Percentiles rank a stretch among this genome's conserved stretches.
These are phyloP conservation scores for Colletotrichum scovillei DNA, from an alignment of 2,329 filamentous ascomycete genomes.

Conservation along the genomic window DNA sequence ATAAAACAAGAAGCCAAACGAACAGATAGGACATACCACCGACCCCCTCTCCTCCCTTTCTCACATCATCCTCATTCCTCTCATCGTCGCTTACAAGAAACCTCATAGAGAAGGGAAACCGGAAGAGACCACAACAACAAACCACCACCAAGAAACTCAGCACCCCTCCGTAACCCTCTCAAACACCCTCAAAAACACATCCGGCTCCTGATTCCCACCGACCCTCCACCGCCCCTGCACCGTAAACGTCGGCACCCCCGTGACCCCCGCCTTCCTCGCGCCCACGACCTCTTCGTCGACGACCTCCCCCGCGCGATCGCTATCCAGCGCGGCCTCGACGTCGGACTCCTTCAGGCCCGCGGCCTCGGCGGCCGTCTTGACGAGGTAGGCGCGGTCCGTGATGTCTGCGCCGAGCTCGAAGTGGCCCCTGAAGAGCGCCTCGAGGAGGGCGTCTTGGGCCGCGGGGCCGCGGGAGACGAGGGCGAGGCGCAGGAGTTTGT, in stretches of 20 bases:
- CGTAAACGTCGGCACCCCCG: conserved; percentile 79
- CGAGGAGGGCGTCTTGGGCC: conserved; percentile 53
- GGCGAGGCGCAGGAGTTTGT: conserved; percentile 59
- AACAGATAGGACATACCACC: neutral
- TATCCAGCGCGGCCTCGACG: conserved; percentile 40
- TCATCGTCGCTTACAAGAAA: neutral
- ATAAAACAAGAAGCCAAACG: neutral
- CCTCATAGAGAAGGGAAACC: no score
- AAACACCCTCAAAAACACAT: conserved; percentile 75
- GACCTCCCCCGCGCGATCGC: conserved; percentile 39
- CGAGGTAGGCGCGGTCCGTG: conserved; percentile 52
- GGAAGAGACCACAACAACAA: no score
- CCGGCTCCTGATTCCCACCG: conserved; percentile 76
- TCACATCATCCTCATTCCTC: neutral
- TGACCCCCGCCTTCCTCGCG: conserved; percentile 54
- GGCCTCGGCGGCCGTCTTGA: conserved; percentile 44
- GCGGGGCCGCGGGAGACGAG: conserved; percentile 39
- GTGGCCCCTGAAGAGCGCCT: conserved; percentile 53
- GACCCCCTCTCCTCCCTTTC: neutral
- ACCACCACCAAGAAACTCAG: neutral
- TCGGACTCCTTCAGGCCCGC: conserved; percentile 44
- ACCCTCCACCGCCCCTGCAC: conserved; percentile 76
- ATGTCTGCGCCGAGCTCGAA: conserved; percentile 56
- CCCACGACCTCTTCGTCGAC: conserved; percentile 46
- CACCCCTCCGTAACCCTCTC: conserved; percentile 57